Base-by-base conservation (phyloP, 2,329 filamentous ascomycete species). In the Botrytis fragariae region DNA sequence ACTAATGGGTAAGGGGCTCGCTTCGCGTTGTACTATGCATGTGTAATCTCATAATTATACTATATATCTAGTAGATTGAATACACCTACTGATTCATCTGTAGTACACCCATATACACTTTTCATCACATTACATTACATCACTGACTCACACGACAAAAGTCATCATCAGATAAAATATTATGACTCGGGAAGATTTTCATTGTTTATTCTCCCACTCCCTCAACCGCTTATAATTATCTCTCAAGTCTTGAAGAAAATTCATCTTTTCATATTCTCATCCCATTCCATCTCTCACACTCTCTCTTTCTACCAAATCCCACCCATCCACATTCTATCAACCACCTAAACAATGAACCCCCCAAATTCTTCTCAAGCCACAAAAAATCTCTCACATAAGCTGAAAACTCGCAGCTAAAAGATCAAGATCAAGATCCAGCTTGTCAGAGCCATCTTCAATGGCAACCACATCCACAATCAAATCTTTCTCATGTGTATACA, bases 211-310 rank as follows among this genome's bases (percentile, higher is more conserved):
- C 29, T 18, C 45, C 35, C 16, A 22, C 45, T 10, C 22, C 54
- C 22, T 12, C 20, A n/a, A 37, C 22, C 32, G 16, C 12, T 29
- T 29, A 25, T 7, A 37, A 29, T 14, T 12, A 22, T 22, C 6
- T 39, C 35, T 18, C 22, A 7, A 14, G 14, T 39, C 59, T n/a
- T 4, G 9, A 25, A n/a, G 22, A 57, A 42, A 22, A 32, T 18
- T 54, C 45, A 68, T 42, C 64, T 67, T 68, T 68, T 44, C 32
- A 67, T 54, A 37, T 67, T 37, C 32, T 45, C 61, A 45, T 54
- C 48, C n/a, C 25, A 16, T 54, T 54, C 25, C 48, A 54, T 54
- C 12, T 54, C 48, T 6, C 48, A 3, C 48, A 6, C 48, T 25
- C 62, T 39, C 44, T 67, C 45, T 54, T 29, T 42, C 64, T 54